Evolutionary conservation across 768 basidiomycete genomes (phyloP).

Genomic region (Hemileccinum impolitum): DNA sequence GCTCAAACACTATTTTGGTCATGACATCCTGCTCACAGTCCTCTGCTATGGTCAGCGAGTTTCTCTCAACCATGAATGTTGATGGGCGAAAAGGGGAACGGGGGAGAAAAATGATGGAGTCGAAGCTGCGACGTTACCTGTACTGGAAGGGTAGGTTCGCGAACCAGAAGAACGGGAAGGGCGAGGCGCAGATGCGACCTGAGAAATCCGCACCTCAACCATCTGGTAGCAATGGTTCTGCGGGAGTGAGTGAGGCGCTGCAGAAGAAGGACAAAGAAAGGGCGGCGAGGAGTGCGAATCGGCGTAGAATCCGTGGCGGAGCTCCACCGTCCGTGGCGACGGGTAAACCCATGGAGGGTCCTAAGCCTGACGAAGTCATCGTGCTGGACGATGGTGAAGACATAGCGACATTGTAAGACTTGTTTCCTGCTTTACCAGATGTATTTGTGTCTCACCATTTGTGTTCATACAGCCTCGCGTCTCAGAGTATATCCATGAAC

Average conservation of each 20-base stretch:
- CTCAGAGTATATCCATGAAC: slow-evolving; percentile 12
- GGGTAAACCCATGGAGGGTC: slow-evolving; percentile 10
- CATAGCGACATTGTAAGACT: slow-evolving; percentile 58
- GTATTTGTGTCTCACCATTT: not conserved
- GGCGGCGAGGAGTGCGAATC: slow-evolving; percentile 54
- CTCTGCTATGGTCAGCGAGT: slow-evolving; percentile 73
- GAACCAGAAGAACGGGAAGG: slow-evolving; percentile 23
- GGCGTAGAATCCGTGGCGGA: slow-evolving; percentile 78
- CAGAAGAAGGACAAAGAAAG: slow-evolving; percentile 71
- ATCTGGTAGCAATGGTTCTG: slow-evolving; percentile 8
- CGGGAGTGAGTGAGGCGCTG: slow-evolving; percentile 64
- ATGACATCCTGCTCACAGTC: slow-evolving; percentile 84
- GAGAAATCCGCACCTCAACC: slow-evolving; percentile 13
- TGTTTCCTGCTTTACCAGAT: not conserved
- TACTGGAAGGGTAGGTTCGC: slow-evolving; percentile 69
- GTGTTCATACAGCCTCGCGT: slow-evolving; percentile 14
- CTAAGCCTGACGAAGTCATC: slow-evolving; percentile 9
- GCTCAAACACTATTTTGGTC: slow-evolving; percentile 75
- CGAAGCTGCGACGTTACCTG: slow-evolving; percentile 67
- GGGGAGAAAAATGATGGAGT: slow-evolving; percentile 77
- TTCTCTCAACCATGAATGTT: slow-evolving; percentile 61
- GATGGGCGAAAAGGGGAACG: slow-evolving; percentile 55
- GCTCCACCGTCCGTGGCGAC: slow-evolving; percentile 33
- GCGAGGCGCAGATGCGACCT: not conserved
- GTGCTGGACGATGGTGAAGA: slow-evolving; percentile 30